Percentiles rank a stretch among this genome's conserved stretches.
These are phyloP conservation scores for Glebionis coronaria DNA, from an alignment of 129 eudicot species.

Conservation along the genomic window DNA sequence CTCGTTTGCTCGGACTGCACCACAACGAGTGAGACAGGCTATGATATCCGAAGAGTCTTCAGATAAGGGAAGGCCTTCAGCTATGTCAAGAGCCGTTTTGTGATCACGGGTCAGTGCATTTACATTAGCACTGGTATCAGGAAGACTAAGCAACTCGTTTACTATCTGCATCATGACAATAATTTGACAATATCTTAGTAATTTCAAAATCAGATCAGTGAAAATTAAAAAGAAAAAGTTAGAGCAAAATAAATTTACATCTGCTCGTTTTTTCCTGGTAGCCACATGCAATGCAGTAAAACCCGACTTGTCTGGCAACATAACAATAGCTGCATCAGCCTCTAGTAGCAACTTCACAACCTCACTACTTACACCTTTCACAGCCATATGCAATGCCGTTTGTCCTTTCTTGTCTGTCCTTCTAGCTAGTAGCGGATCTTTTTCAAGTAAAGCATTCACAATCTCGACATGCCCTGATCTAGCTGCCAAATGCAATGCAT, in stretches of 20 bases:
- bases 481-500: slow-evolving; percentile 71
- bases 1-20: slow-evolving; percentile 85
- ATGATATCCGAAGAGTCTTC: slow-evolving; percentile 70
- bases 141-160: slow-evolving; percentile 65
- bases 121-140: slow-evolving; percentile 76
- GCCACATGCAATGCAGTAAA: slow-evolving; percentile 84
- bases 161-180: slow-evolving; percentile 59
- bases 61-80: slow-evolving; percentile 71
- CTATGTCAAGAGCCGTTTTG: slow-evolving; percentile 91
- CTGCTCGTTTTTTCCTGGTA: slow-evolving; percentile 69
- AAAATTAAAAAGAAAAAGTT: not conserved
- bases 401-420: slow-evolving; percentile 80
- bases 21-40: slow-evolving; percentile 50
- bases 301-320: slow-evolving; percentile 69
- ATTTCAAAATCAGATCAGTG: not conserved
- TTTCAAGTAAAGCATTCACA: slow-evolving; percentile 63
- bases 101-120: slow-evolving; percentile 74
- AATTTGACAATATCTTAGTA: not conserved
- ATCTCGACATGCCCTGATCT: slow-evolving; percentile 69
- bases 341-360: slow-evolving; percentile 64
- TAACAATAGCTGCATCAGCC: slow-evolving; percentile 68
- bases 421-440: slow-evolving; percentile 60
- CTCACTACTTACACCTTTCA: slow-evolving; percentile 63
- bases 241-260: slow-evolving; percentile 36
- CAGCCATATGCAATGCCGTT: slow-evolving; percentile 90